phyloP scores from a whole-genome alignment of 1,284 basidiomycete genomes.

The Vanrija sp. region DNA sequence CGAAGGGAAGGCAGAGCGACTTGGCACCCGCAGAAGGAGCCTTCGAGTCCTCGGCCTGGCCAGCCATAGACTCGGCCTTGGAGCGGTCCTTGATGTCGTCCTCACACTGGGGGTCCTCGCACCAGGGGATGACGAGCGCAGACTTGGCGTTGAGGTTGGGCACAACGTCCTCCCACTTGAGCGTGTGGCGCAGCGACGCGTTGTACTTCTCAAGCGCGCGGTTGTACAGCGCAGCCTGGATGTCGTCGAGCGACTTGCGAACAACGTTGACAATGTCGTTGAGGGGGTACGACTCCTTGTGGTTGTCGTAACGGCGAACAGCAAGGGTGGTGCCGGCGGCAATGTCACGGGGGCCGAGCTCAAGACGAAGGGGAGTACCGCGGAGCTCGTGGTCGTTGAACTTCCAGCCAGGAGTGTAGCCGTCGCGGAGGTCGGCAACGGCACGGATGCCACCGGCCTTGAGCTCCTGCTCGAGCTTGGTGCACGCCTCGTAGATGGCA shows the following conservation, averaged over 20 bases:
- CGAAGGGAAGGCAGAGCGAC: conserved; percentile 93
- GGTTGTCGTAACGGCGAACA: conserved; percentile 83
- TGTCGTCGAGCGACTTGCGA: conserved; percentile 69
- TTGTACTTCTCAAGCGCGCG: conserved; percentile 74
- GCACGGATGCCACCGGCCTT: conserved; percentile 73
- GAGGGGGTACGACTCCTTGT: conserved; percentile 71
- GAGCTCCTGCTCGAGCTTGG: conserved; percentile 67
- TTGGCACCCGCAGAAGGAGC: conserved; percentile 99
- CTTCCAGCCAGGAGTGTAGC: conserved; percentile 97
- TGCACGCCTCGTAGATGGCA: conserved; percentile 72
- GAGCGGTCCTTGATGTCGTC: conserved; percentile 97
- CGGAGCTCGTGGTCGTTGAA: conserved; percentile 99
- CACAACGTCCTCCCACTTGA: conserved; percentile 87
- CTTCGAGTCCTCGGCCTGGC: conserved; percentile 77
- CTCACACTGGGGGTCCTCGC: conserved; percentile 88
- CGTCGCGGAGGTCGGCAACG: conserved; percentile 87
- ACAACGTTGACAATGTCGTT: conserved; percentile 60
- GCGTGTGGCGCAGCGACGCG: conserved; percentile 68
- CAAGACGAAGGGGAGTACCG: conserved; percentile 94
- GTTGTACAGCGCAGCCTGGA: conserved; percentile 85
- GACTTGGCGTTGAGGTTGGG: conserved; percentile 85
- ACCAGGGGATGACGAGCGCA: conserved; percentile 92
- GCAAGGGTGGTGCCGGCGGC: conserved; percentile 75
- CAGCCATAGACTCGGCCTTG: conserved; percentile 60
- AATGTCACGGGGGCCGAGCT: conserved; percentile 92